Evolutionary conservation across 2,329 filamentous ascomycete genomes (phyloP), one percentile per base, ranked within the genome.

Genomic region (Aspergillus viridinutans): DNA sequence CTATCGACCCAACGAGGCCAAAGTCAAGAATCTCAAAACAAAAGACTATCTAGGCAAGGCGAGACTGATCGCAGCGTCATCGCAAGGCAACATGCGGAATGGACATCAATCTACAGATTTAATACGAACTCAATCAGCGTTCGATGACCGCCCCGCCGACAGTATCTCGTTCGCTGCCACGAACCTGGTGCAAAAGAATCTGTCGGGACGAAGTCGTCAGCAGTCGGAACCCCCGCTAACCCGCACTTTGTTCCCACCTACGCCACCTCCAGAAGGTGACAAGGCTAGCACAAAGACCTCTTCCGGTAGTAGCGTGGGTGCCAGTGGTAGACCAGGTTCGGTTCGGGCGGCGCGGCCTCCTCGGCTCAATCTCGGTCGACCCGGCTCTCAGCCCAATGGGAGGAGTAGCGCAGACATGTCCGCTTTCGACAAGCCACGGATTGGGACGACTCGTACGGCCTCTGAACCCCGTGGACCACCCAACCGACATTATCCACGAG

Each of bases 21-120:
- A 99, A 76, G 94, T 99, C 64, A 95, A 95, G 76, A 99, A 99
- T 69, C 80, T 99, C 68, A 96, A 97, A 80, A 90, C 92, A 23
- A 97, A 97, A 73, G 92, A 99, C 71, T 99, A 99, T 68, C 85
- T 99, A 3, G 94, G 94, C 59, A 97, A 97, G 75, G 92, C 94
- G n/a, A 85, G 91, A 58, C 81, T 99, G 35, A 90, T 99, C 8
- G 94, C 94, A 25, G 90, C 92, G 26, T 90, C 90, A 1, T 91
- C 96, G 68, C 83, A 88, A 55, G 78, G 83, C 62, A 93, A 92
- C 74, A 88, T 86, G 26, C 94, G 90, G 67, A 93, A 89, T 48
- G 90, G 90, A 48, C 93, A 92, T 72, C 81, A 88, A 60, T 90
- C 88, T 48, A 85, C 86, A 2, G 91, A 92, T 62, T 66, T n/a